These are phyloP conservation scores for Colletotrichum trifolii DNA, from an alignment of 2,329 filamentous ascomycete genomes.

Conservation along the genomic window DNA sequence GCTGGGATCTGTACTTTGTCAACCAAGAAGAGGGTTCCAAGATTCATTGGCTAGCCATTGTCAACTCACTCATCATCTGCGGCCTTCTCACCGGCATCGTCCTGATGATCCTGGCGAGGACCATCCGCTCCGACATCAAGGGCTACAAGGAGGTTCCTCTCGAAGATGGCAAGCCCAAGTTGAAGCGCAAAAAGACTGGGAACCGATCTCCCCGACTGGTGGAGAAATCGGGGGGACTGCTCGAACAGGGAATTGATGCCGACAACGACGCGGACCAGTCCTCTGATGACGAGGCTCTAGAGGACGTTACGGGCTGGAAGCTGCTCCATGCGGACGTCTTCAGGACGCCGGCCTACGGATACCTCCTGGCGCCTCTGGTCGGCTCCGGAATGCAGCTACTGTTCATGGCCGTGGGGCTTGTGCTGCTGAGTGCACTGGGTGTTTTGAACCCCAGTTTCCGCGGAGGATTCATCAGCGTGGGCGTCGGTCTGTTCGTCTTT, in stretches of 20 bases:
- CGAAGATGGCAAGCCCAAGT: conserved; percentile 73
- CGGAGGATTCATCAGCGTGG: conserved; percentile 89
- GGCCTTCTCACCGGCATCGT: conserved; percentile 82
- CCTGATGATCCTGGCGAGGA: conserved; percentile 82
- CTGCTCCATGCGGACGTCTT: conserved; percentile 90
- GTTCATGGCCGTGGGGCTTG: conserved; percentile 80
- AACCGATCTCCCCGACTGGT: conserved; percentile 38
- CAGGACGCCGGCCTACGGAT: conserved; percentile 75
- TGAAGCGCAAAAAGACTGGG: conserved; percentile 61
- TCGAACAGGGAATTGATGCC: conserved; percentile 68
- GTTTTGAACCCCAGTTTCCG: conserved; percentile 87
- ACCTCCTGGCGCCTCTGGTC: conserved; percentile 81
- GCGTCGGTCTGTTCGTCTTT: conserved; percentile 83
- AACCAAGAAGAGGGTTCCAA: conserved; percentile 85
- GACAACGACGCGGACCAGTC: conserved; percentile 66
- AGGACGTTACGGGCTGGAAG: conserved; percentile 91
- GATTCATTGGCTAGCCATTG: conserved; percentile 88
- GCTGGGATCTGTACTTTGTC: conserved; percentile 91
- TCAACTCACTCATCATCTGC: conserved; percentile 88
- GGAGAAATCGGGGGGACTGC: conserved; percentile 68
- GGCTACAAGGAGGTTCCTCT: conserved; percentile 72
- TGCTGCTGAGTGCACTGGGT: conserved; percentile 79
- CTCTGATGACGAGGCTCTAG: conserved; percentile 77
- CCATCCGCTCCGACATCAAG: conserved; percentile 82
- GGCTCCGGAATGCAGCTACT: conserved; percentile 89